Percentiles rank a stretch among this genome's conserved stretches.
Evolutionary conservation across 1,139 yeast genomes (phyloP).

Genomic region (Blastobotrys aristatus): DNA sequence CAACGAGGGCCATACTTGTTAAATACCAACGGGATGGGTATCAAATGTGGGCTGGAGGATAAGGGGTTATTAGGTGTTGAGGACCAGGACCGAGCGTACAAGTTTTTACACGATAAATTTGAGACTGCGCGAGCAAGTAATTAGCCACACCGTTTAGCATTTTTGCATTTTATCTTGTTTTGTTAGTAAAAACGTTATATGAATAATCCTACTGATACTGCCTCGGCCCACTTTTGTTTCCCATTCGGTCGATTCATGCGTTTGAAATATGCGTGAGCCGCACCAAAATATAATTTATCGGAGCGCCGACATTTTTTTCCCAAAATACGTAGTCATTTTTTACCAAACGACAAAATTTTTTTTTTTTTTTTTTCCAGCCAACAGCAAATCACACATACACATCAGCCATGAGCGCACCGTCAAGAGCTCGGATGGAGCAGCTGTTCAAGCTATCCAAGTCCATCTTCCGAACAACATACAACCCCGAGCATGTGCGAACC

Average conservation of each 20-base stretch:
- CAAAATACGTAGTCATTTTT: too few species aligned
- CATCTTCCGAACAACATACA: constrained; percentile 59
- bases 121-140: too few species aligned
- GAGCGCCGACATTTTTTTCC: too few species aligned
- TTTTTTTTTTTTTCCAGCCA: neutral
- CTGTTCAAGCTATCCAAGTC: constrained; percentile 54
- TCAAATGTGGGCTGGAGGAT: neutral
- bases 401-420: constrained; percentile 7
- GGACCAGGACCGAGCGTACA: constrained; percentile 5
- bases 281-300: too few species aligned
- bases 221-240: too few species aligned
- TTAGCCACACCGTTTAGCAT: too few species aligned
- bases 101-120: neutral
- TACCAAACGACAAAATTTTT: neutral
- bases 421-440: constrained; percentile 46
- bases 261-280: too few species aligned
- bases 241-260: too few species aligned
- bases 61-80: neutral
- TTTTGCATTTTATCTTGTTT: too few species aligned
- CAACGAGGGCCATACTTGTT: neutral
- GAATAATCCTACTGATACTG: too few species aligned
- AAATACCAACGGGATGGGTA: neutral
- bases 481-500: constrained; percentile 66
- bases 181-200: too few species aligned
- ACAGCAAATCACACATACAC: neutral